Evolutionary conservation across 2,329 filamentous ascomycete genomes (phyloP), one percentile per base, ranked within the genome.

Genomic region (Stemphylium lycopersici): DNA sequence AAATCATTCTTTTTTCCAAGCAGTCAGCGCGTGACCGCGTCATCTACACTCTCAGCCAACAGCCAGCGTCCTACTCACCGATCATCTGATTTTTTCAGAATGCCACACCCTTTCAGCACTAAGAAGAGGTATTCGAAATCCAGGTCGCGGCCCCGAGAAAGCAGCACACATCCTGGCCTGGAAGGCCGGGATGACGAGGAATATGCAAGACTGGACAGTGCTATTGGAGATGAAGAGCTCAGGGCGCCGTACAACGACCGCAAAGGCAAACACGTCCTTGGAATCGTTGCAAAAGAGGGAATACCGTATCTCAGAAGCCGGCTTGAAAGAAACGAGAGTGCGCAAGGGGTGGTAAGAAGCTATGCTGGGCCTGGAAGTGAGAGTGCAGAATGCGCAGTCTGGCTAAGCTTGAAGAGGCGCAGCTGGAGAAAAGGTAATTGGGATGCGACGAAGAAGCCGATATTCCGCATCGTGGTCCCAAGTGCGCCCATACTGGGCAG

Each of bases 61-160:
- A 53, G 53, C 22, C 52, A 68, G 18, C 59, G 61, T 13, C 61
- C 59, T 7, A 42, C 56, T 3, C 41, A 67, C 40, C 56, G 68
- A 2, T 64, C 68, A 0, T 44, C 61, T 6, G 63, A 70, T 44
- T 70, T 68, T 43, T 61, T 69, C 39, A 65, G 61, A 20, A 72
- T 65, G 5, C 66, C 66, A 8, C 69, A 72, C 38, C 67, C 64
- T 0, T 69, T 67, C 38, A 61, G 55, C 3, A 52, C 61, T 3
- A 66, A 63, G 37, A 69, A 70, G 32, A 61, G 67, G 24, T 70
- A 69, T 41, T 66, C 65, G 3, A 63, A 65, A 26, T 62, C 63
- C 1, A 53, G 55, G n/a, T 59, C 56, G 6, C 45, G 65, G 15
- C 64, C 63, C 12, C 49, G 64, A 36, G 58, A 55, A 16, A 51